Evolutionary conservation across 148 eudicot species (phyloP), one percentile per base, ranked within the genome.

Genomic region (Diospyros kaki): DNA sequence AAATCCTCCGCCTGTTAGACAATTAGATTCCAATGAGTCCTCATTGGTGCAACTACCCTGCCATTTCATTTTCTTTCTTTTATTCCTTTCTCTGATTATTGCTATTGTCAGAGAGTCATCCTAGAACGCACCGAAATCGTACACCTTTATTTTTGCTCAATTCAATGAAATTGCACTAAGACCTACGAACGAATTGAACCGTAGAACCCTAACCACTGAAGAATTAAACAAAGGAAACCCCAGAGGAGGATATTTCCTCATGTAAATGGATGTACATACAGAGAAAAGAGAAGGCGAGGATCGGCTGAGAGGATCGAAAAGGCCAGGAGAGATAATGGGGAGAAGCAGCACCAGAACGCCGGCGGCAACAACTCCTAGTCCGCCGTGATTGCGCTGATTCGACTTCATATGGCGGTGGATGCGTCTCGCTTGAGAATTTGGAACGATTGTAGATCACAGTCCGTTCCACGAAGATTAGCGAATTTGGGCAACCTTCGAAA

Each of bases 211-310:
- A 28, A 28, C 28, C 28, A 28, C 28, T 28, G 28, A 28, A 28
- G 28, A 28, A 28, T 28, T 28, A 28, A 28, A 28, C 28, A 28
- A 28, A 28, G 28, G 28, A 28, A 28, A 28, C 28, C 28, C 28
- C 28, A 28, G 28, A 28, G 28, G 0, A 28, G 28, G 28, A 28
- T 28, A 28, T 28, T 28, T 28, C 28, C 44, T 1, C 15, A 28
- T 6, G 41, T 17, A 38, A 18, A 13, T 51, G 17, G 68, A 10
- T 73, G 73, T 28, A n/a, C 87, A 63, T 87, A 93, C 97, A 82
- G 90, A 83, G 51, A 82, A 58, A 9, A 76, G 40, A 59, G 94
- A 75, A 56, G 95, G 84, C 41, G 86, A 87, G 73, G 83, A 82
- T 69, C 87, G 83, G 81, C 78, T 76, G 61, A 88, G 72, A 66